These are phyloP conservation scores for Lobosporangium transversale DNA, from an alignment of 192 early-diverging fungal species.

Conservation along the genomic window DNA sequence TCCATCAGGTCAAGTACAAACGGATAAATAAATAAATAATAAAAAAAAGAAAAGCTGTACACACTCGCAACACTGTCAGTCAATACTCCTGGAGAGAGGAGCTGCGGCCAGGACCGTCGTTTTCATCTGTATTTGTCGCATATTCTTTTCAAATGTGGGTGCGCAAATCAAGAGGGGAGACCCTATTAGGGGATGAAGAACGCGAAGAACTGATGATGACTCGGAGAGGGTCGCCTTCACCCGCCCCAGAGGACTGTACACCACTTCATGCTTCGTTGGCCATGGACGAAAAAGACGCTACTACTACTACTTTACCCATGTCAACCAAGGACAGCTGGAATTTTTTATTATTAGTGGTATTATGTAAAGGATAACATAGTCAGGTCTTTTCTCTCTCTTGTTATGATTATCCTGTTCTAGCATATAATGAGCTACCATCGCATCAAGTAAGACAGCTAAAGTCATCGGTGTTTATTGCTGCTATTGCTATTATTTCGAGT, in stretches of 20 bases:
- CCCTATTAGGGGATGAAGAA: constrained; percentile 25
- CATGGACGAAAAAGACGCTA: constrained; percentile 26
- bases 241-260: constrained; percentile 20
- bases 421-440: neutral
- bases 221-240: constrained; percentile 34
- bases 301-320: neutral
- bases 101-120: too few species aligned
- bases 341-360: constrained; percentile 38
- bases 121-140: too few species aligned
- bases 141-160: constrained; percentile 19
- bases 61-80: too few species aligned
- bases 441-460: neutral
- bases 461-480: neutral
- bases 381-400: neutral
- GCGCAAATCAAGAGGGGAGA: constrained; percentile 27
- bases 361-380: constrained; percentile 15
- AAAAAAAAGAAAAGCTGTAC: too few species aligned
- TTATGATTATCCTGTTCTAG: too few species aligned
- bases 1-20: too few species aligned
- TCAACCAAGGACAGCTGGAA: constrained; percentile 48
- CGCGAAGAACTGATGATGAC: constrained; percentile 50
- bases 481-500: neutral
- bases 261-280: constrained; percentile 19
- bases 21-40: too few species aligned
- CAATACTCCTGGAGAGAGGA: too few species aligned